Conservation (phyloP, 139 green algal genomes). For the Chlorella sorokiniana region DNA sequence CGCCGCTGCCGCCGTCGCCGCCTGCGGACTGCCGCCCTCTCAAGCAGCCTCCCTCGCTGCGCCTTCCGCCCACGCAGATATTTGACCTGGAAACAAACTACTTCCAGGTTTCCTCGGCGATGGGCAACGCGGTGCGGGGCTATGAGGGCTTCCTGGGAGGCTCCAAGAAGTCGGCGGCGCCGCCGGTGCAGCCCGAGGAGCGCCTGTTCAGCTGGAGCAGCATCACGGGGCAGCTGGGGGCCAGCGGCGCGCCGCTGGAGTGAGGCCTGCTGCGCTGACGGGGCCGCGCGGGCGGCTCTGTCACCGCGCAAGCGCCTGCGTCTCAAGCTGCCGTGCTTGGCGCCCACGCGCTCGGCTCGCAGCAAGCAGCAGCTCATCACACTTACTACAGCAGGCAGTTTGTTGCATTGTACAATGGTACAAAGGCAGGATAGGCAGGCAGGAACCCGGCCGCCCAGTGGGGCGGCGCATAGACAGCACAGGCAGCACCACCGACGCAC, state of each 20-base stretch:
- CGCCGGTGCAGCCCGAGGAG: slow-evolving; percentile 47
- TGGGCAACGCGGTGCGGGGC: slow-evolving; percentile 65
- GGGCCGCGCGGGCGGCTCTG: neutral
- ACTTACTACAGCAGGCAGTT: too few species aligned
- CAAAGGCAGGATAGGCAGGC: too few species aligned
- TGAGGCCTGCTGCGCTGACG: neutral
- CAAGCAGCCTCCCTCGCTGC: neutral
- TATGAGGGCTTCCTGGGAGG: slow-evolving; percentile 62
- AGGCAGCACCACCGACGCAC: neutral
- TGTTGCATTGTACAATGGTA: too few species aligned
- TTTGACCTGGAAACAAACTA: slow-evolving; percentile 70
- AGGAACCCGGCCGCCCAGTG: too few species aligned
- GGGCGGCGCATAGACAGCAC: too few species aligned
- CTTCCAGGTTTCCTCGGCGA: slow-evolving; percentile 56
- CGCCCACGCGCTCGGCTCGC: too few species aligned
- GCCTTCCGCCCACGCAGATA: slow-evolving; percentile 49
- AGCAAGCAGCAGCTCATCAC: too few species aligned
- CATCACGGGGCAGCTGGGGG: slow-evolving; percentile 31
- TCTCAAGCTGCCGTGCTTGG: too few species aligned
- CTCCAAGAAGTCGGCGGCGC: slow-evolving; percentile 25
- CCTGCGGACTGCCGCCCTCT: neutral
- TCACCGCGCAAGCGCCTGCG: too few species aligned
- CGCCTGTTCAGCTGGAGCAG: slow-evolving; percentile 63
- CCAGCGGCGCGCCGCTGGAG: too few species aligned
- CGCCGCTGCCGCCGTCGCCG: neutral